These are phyloP conservation scores for Aspergillus sp. DNA, from an alignment of 2,329 filamentous ascomycete species.

Conservation along the genomic window DNA sequence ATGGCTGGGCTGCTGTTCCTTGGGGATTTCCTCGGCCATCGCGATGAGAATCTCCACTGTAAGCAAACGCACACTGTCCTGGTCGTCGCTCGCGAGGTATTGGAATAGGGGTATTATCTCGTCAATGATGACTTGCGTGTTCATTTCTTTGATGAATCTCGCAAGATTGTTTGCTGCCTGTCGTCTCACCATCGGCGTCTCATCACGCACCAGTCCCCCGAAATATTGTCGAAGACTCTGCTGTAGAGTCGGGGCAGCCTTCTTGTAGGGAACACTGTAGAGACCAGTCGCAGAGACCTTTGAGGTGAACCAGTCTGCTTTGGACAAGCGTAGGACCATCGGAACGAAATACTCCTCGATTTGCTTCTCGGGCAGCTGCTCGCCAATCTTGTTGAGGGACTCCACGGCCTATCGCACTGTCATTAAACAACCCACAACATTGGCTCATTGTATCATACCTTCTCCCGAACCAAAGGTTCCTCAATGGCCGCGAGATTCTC, in stretches of 20 bases:
- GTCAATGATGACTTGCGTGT: slow-evolving; percentile 79
- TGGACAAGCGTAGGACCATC: slow-evolving; percentile 87
- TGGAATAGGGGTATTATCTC: slow-evolving; percentile 99
- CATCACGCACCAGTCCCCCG: slow-evolving; percentile 86
- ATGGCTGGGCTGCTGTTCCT: slow-evolving; percentile 95
- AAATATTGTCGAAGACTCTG: slow-evolving; percentile 89
- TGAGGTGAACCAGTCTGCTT: slow-evolving; percentile 99
- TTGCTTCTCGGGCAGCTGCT: slow-evolving; percentile 79
- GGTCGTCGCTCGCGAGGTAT: slow-evolving; percentile 89
- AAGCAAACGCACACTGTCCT: slow-evolving; percentile 90
- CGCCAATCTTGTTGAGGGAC: slow-evolving; percentile 98
- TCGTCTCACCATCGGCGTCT: slow-evolving; percentile 97
- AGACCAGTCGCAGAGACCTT: slow-evolving; percentile 97
- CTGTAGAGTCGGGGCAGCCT: slow-evolving; percentile 78
- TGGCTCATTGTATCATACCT: slow-evolving; percentile 50
- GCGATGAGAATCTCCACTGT: slow-evolving; percentile 95
- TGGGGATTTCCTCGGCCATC: slow-evolving; percentile 92
- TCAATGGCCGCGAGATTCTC: slow-evolving; percentile 98
- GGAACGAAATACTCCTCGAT: slow-evolving; percentile 97
- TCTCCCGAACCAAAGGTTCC: slow-evolving; percentile 93
- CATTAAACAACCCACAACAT: slow-evolving; percentile 4
- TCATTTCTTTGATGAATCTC: slow-evolving; percentile 97
- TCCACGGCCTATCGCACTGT: slow-evolving; percentile 67
- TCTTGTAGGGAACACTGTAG: slow-evolving; percentile 86
- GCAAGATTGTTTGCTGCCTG: slow-evolving; percentile 93